These are phyloP conservation scores for Mucor saturninus DNA, from an alignment of 371 early-diverging fungal species.

Conservation along the genomic window DNA sequence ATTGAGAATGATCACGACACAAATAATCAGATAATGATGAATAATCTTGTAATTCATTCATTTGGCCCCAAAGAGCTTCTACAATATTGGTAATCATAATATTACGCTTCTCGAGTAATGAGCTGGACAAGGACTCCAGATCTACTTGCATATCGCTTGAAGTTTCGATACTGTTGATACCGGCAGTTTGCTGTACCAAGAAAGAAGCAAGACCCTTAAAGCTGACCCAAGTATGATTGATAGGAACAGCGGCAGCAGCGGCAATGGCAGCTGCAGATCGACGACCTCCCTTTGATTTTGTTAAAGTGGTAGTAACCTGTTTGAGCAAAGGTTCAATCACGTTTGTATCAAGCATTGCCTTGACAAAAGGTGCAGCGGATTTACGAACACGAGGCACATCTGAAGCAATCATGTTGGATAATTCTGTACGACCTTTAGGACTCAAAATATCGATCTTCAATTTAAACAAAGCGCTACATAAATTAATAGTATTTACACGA, in stretches of 20 bases:
- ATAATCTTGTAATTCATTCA: conserved; percentile 55
- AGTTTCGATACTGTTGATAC: conserved; percentile 23
- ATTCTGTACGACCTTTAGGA: conserved; percentile 33
- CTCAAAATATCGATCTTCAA: conserved; percentile 53
- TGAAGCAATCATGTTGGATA: conserved; percentile 43
- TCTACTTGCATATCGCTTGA: conserved; percentile 23
- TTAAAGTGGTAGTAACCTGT: conserved; percentile 41
- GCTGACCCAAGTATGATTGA: conserved; percentile 63
- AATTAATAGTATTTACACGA: conserved; percentile 69
- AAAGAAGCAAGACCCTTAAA: conserved; percentile 64
- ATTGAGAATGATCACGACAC: conserved; percentile 58
- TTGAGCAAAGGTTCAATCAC: conserved; percentile 48
- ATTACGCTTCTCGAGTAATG: conserved; percentile 21
- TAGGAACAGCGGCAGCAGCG: conserved; percentile 5
- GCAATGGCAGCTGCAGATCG: conserved; percentile 2
- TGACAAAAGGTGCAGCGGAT: conserved; percentile 56
- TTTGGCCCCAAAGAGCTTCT: conserved; percentile 62
- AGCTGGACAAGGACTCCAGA: conserved; percentile 11
- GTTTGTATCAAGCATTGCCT: conserved; percentile 50
- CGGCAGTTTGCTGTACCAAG: conserved; percentile 48
- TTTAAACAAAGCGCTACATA: conserved; percentile 43
- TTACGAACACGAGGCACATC: conserved; percentile 50
- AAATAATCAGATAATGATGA: conserved; percentile 64
- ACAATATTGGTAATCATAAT: conserved; percentile 52
- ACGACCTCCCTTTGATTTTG: conserved; percentile 13